Evolutionary conservation across 2,329 filamentous ascomycete genomes (phyloP).

Genomic region (Alternaria gansuensis): DNA sequence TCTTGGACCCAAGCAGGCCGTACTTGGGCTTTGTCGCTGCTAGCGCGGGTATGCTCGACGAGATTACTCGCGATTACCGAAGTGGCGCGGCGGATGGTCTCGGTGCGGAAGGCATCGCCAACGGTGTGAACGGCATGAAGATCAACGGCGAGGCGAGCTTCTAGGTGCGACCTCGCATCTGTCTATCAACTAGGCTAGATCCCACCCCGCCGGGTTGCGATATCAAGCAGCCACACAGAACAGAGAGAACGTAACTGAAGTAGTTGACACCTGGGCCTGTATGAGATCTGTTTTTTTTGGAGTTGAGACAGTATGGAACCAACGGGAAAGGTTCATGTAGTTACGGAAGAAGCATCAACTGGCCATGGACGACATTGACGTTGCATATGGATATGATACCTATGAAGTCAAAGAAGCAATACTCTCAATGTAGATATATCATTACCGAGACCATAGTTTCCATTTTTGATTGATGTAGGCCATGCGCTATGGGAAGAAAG

Average conservation of each 20-base stretch:
- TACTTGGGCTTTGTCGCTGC: constrained; percentile 89
- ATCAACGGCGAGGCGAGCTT: constrained; percentile 32
- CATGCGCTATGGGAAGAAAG: neutral
- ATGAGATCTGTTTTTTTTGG: constrained; percentile 7
- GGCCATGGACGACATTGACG: constrained; percentile 5
- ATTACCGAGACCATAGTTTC: neutral
- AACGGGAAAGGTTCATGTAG: neutral
- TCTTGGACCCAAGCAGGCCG: constrained; percentile 75
- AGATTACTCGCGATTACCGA: constrained; percentile 51
- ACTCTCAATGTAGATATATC: neutral
- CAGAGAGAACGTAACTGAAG: neutral
- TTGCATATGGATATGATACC: constrained; percentile 26
- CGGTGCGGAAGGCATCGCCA: constrained; percentile 33
- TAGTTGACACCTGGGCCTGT: neutral
- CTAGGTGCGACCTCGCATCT: constrained; percentile 6
- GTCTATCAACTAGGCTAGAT: neutral
- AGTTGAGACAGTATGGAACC: neutral
- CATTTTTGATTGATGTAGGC: neutral
- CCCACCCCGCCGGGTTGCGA: neutral
- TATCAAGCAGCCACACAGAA: neutral
- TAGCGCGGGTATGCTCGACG: constrained; percentile 70
- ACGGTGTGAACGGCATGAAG: constrained; percentile 36
- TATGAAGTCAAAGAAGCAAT: constrained; percentile 2
- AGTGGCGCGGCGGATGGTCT: constrained; percentile 25
- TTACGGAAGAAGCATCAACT: constrained; percentile 15